These are phyloP conservation scores for Fomitopsis schrenkii DNA, from an alignment of 1,284 basidiomycete species.

Conservation along the genomic window DNA sequence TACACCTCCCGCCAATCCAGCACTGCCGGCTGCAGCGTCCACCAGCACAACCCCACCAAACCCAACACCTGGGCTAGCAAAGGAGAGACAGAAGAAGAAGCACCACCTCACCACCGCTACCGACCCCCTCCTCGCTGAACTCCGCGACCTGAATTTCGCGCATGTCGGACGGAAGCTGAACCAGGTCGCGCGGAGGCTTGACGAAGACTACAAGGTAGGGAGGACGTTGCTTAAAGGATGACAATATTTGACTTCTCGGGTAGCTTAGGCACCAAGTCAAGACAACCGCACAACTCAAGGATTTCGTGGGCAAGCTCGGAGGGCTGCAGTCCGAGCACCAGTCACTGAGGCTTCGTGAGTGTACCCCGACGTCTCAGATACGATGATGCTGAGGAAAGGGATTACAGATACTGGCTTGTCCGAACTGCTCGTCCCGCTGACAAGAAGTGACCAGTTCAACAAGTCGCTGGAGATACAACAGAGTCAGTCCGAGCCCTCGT, in stretches of 20 bases:
- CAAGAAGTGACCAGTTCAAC: slow-evolving; percentile 88
- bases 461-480: slow-evolving; percentile 94
- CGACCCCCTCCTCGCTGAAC: slow-evolving; percentile 82
- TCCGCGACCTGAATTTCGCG: slow-evolving; percentile 93
- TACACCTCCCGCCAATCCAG: slow-evolving; percentile 42
- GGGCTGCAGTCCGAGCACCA: slow-evolving; percentile 92
- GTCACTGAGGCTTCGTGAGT: slow-evolving; percentile 80
- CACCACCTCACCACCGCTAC: slow-evolving; percentile 73
- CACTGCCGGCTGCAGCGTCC: slow-evolving; percentile 40
- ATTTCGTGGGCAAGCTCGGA: slow-evolving; percentile 94
- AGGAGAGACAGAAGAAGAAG: slow-evolving; percentile 87
- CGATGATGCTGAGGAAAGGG: not conserved
- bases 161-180: slow-evolving; percentile 86
- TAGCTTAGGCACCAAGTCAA: slow-evolving; percentile 78
- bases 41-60: slow-evolving; percentile 39
- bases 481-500: slow-evolving; percentile 48
- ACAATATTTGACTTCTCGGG: slow-evolving; percentile 11
- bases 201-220: slow-evolving; percentile 86
- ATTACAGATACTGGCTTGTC: slow-evolving; percentile 89
- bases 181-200: slow-evolving; percentile 77
- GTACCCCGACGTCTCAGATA: not conserved
- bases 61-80: slow-evolving; percentile 37
- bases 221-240: not conserved
- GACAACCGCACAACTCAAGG: slow-evolving; percentile 88
- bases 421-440: slow-evolving; percentile 85